Evolutionary conservation across 1,284 basidiomycete species (phyloP).

Genomic region (Trichosporon faecale): DNA sequence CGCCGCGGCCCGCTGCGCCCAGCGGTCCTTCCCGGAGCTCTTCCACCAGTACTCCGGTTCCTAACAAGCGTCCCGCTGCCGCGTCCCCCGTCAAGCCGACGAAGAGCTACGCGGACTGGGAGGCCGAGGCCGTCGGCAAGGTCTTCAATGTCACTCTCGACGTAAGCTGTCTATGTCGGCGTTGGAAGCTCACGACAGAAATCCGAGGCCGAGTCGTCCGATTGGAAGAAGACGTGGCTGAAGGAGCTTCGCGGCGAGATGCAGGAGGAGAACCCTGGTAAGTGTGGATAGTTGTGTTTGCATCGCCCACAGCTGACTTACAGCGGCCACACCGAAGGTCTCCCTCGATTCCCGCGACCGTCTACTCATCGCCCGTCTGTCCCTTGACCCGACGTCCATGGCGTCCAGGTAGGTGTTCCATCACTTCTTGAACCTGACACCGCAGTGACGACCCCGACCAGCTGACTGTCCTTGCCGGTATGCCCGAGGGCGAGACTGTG

Average conservation of each 20-base stretch:
- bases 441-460: conserved; percentile 75
- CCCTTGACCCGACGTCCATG: conserved; percentile 70
- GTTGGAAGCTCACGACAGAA: conserved; percentile 54
- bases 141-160: conserved; percentile 77
- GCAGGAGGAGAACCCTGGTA: conserved; percentile 62
- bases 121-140: conserved; percentile 63
- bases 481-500: conserved; percentile 73
- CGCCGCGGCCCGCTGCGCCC: background rate
- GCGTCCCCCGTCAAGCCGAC: background rate
- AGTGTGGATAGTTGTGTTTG: conserved; percentile 32
- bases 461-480: conserved; percentile 69
- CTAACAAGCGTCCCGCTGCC: background rate
- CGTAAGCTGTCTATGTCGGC: conserved; percentile 54
- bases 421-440: background rate
- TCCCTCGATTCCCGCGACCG: conserved; percentile 52
- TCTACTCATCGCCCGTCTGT: conserved; percentile 80
- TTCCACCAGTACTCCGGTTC: conserved; percentile 5
- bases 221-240: conserved; percentile 77
- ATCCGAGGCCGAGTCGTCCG: conserved; percentile 64
- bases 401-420: conserved; percentile 39
- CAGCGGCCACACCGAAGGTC: conserved; percentile 37
- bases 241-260: conserved; percentile 73
- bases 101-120: conserved; percentile 66
- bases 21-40: conserved; percentile 15
- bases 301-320: conserved; percentile 10